Percentiles rank a stretch among this genome's conserved stretches.
Evolutionary conservation across 1,284 basidiomycete species (phyloP).

Genomic region (Sanghuangporus sanghuang): DNA sequence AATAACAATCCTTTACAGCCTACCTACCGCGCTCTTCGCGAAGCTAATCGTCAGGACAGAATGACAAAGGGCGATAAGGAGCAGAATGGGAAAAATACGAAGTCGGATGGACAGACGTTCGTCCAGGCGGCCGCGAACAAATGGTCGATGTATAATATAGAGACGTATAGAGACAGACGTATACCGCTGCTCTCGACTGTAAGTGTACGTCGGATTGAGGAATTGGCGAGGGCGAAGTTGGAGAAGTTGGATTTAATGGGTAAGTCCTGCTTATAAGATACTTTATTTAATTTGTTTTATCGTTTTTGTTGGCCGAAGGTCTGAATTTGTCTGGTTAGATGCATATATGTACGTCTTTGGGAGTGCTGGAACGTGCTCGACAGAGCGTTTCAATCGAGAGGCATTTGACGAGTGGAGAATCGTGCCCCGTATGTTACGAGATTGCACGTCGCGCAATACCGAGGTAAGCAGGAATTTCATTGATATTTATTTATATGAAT

Average conservation of each 20-base stretch:
- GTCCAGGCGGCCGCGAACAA: slow-evolving; percentile 3
- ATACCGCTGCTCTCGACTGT: slow-evolving; percentile 36
- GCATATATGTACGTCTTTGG: slow-evolving; percentile 61
- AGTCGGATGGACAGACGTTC: neutral
- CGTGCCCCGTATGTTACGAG: slow-evolving; percentile 73
- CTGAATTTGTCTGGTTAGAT: slow-evolving; percentile 30
- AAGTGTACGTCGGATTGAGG: slow-evolving; percentile 38
- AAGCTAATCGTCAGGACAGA: neutral
- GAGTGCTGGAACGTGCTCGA: slow-evolving; percentile 54
- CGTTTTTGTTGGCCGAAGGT: slow-evolving; percentile 9
- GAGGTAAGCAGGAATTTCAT: slow-evolving; percentile 38
- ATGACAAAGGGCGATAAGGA: neutral
- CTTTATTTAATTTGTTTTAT: neutral
- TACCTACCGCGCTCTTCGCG: no score
- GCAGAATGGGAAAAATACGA: neutral
- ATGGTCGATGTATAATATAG: slow-evolving; percentile 29
- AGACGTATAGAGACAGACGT: slow-evolving; percentile 24
- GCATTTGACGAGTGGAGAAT: slow-evolving; percentile 60
- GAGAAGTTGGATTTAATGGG: slow-evolving; percentile 29
- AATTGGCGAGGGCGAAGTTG: slow-evolving; percentile 38
- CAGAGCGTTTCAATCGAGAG: slow-evolving; percentile 49
- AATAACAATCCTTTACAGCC: no score
- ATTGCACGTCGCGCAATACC: slow-evolving; percentile 57
- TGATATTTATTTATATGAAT: neutral
- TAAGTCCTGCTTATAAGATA: slow-evolving; percentile 18